Conservation (phyloP, 306 rosid species). For the Dalbergia cochinchinensis region DNA sequence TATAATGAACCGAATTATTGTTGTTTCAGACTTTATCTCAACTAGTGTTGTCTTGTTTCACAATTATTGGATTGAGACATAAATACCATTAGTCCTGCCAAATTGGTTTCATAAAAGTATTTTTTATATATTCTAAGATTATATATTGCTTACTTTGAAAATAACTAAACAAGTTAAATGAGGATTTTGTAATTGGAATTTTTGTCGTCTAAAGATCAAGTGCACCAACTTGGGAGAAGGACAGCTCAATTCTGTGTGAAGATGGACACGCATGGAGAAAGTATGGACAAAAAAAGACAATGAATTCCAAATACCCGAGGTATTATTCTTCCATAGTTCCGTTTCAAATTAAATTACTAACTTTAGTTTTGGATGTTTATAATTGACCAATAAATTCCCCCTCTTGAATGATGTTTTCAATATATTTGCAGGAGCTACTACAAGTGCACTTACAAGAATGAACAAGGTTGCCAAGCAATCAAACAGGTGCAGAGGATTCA, state of each 20-base stretch:
- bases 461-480: constrained; percentile 66
- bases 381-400: not conserved
- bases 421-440: constrained; percentile 57
- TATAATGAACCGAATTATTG: too few relatives aligned
- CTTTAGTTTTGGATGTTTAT: too few relatives aligned
- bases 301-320: constrained; percentile 50
- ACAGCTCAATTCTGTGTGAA: constrained; percentile 36
- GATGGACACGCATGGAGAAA: constrained; percentile 77
- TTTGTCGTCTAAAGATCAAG: constrained; percentile 43
- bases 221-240: constrained; percentile 45
- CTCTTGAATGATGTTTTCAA: not conserved
- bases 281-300: constrained; percentile 66
- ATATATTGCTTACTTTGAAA: not conserved
- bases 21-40: not conserved
- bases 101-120: too few relatives aligned
- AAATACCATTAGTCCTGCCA: too few relatives aligned
- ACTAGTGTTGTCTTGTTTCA: too few relatives aligned
- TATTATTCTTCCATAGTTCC: not conserved
- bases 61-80: too few relatives aligned
- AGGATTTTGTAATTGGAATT: not conserved
- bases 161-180: not conserved
- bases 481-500: constrained; percentile 68
- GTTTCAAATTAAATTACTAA: not conserved
- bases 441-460: constrained; percentile 66
- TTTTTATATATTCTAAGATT: too few relatives aligned